Conservation (phyloP, 257 asterid species). For the Fraxinus cuspidata region DNA sequence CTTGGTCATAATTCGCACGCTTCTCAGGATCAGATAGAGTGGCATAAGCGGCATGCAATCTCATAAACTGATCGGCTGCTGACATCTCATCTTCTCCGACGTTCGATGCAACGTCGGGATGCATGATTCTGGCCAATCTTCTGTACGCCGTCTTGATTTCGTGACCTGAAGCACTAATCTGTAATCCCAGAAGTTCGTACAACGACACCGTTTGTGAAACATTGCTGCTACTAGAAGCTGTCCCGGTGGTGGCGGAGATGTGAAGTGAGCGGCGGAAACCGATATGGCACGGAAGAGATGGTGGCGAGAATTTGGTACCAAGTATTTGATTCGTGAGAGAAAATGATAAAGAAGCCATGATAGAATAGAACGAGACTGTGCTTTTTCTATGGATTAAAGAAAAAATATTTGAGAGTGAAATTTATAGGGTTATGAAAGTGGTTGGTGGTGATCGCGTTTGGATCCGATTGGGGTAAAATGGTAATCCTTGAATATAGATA, state of each 20-base stretch:
- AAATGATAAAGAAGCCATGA: constrained; percentile 28
- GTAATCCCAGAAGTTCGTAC: constrained; percentile 34
- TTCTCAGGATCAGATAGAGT: constrained; percentile 41
- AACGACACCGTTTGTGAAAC: constrained; percentile 21
- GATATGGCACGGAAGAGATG: background rate
- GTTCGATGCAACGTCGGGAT: constrained; percentile 29
- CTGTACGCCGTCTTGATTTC: constrained; percentile 40
- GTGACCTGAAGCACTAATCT: constrained; percentile 25
- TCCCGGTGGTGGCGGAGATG: constrained; percentile 33
- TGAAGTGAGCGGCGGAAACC: constrained; percentile 14
- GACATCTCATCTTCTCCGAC: constrained; percentile 3
- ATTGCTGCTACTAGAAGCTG: background rate
- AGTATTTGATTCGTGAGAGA: constrained; percentile 17
- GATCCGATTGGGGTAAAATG: background rate
- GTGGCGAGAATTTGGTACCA: constrained; percentile 15
- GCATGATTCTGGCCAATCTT: constrained; percentile 32
- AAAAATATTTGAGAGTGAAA: background rate
- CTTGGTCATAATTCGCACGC: constrained; percentile 36
- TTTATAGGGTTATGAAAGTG: background rate
- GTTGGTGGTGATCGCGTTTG: background rate
- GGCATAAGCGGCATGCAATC: constrained; percentile 37
- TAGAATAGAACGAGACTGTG: background rate
- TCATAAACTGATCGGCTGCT: constrained; percentile 31
- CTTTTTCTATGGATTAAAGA: background rate
- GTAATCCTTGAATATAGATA: constrained; percentile 1